Base-by-base conservation (phyloP, 208 protist genomes). In the Wallacemonas collosoma region DNA sequence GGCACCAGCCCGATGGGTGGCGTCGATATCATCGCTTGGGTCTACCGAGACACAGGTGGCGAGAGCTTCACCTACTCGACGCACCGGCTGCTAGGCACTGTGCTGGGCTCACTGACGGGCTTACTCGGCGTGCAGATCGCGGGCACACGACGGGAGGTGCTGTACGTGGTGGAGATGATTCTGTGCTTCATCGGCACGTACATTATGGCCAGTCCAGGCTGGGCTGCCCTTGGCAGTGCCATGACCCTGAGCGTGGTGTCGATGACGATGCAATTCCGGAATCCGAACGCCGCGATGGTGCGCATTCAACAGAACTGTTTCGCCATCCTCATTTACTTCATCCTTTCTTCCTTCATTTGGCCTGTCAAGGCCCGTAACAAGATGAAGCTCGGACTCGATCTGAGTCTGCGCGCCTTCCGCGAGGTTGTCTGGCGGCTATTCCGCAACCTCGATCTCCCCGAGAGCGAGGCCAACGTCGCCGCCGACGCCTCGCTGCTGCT, bases 261-360 rank as follows among this genome's bases (percentile, higher is more conserved):
- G 26, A 85, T 96, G 53, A 88, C 93, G 55, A 82, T 87, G 43
- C 85, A 94, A 68, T 96, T 92, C 68, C 35, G 41, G 4, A 81
- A 87, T 53, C 40, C 69, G 40, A 54, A 56, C 51, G 70, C 78
- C 11, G 91, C 91, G 2, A 93, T 94, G 67, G 76, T 85, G n/a
- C 91, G 91, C 77, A 96, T 96, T 64, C 79, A 96, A 71, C 91
- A 96, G 73, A 96, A 94, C 78, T 88, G 88, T 63, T 96, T 96
- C 61, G 86, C 91, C 57, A 91, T 96, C 70, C 77, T 94, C 54
- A 84, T 93, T 45, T 96, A 96, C 77, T 96, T 96, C 63, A 79
- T 85, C 47, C 82, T 96, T 73, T 85, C 87, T 11, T 90, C 78
- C 41, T 47, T 90, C 4, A 55, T 96, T n/a, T 96, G 91, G 89